phyloP scores from a whole-genome alignment of 345 rosid species.

The Citrus reticulata region DNA sequence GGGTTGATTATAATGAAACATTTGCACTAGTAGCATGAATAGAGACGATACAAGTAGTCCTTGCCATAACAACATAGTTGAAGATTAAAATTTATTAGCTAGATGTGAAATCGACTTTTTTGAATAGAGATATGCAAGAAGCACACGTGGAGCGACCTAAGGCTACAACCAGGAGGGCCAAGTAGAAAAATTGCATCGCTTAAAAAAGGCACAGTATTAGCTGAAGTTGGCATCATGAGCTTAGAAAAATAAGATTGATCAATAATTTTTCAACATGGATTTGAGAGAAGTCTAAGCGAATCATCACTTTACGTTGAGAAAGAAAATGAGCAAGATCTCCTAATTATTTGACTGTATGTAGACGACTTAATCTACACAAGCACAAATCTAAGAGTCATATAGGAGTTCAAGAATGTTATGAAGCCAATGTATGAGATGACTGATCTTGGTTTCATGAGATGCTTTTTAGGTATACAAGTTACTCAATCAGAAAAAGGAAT shows the following conservation, averaged over 20 bases:
- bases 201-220: background rate
- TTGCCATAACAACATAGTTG: no score
- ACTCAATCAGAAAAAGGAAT: background rate
- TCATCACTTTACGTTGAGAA: background rate
- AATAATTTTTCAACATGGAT: background rate
- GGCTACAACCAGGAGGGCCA: background rate
- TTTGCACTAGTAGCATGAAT: no score
- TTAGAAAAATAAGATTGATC: background rate
- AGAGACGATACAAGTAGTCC: no score
- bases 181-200: background rate
- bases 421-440: background rate
- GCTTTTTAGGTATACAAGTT: background rate
- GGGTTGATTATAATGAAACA: no score
- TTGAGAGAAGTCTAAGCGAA: background rate
- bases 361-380: background rate
- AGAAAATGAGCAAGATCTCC: background rate
- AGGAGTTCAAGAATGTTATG: background rate
- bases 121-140: background rate
- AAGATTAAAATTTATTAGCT: no score
- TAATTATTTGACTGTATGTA: background rate
- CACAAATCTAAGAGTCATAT: rapidly evolving
- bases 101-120: no score
- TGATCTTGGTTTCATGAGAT: background rate
- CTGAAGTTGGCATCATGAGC: background rate
- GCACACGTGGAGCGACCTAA: background rate